Conservation (phyloP, 768 basidiomycete species). For the Scleroderma citrinum region DNA sequence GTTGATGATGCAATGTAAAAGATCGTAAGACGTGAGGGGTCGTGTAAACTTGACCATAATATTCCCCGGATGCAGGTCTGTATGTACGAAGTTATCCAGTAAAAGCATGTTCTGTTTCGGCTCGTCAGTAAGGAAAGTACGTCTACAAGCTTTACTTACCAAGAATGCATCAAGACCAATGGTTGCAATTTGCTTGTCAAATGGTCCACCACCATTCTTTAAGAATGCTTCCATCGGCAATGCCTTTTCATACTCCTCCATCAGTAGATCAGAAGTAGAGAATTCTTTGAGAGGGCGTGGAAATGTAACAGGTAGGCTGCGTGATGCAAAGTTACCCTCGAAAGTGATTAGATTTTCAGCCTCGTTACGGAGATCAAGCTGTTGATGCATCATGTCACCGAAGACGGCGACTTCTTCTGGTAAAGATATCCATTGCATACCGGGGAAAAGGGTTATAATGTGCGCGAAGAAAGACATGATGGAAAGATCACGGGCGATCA, state of each 20-base stretch:
- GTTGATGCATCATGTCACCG: constrained; percentile 93
- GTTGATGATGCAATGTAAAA: constrained; percentile 56
- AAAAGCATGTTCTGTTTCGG: constrained; percentile 85
- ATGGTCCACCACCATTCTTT: constrained; percentile 87
- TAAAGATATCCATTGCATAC: constrained; percentile 94
- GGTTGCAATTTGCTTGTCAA: constrained; percentile 83
- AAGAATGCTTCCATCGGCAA: constrained; percentile 84
- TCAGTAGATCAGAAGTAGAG: constrained; percentile 75
- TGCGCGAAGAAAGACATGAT: constrained; percentile 95
- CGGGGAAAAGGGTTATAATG: constrained; percentile 72
- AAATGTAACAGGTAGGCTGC: constrained; percentile 81
- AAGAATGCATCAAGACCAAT: constrained; percentile 93
- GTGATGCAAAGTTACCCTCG: constrained; percentile 76
- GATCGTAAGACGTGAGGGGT: constrained; percentile 62
- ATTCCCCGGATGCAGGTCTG: constrained; percentile 89
- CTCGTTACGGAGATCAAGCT: constrained; percentile 87
- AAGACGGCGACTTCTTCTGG: constrained; percentile 95
- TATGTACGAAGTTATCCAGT: constrained; percentile 95
- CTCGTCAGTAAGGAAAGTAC: constrained; percentile 2
- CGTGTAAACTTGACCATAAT: constrained; percentile 97
- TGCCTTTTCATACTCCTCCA: constrained; percentile 94
- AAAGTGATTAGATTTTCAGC: constrained; percentile 83
- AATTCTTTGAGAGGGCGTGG: constrained; percentile 80
- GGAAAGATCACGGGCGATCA: constrained; percentile 81
- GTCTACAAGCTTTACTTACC: constrained; percentile 40